phyloP scores from a whole-genome alignment of 2,329 filamentous ascomycete species.

The Paraconiothyrium brasiliense region DNA sequence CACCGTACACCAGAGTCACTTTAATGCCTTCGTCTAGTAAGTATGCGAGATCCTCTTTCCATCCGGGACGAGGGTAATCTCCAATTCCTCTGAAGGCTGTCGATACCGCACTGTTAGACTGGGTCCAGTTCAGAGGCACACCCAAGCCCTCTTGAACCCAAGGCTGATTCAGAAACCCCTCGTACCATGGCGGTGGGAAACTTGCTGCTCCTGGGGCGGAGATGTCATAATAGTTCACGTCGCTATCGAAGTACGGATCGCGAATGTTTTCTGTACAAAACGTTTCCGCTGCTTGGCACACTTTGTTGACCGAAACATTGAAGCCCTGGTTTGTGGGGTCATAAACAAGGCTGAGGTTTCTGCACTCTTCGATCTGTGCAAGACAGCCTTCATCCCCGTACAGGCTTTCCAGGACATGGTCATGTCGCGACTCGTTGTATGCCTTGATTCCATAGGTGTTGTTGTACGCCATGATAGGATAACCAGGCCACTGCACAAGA shows the following conservation, averaged over 20 bases:
- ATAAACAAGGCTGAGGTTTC: conserved; percentile 54
- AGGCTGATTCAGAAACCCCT: conserved; percentile 66
- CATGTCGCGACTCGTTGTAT: conserved; percentile 59
- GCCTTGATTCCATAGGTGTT: conserved; percentile 67
- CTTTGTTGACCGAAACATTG: conserved; percentile 47
- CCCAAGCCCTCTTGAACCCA: conserved; percentile 68
- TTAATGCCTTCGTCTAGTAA: conserved; percentile 61
- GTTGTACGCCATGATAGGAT: conserved; percentile 63
- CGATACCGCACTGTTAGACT: conserved; percentile 52
- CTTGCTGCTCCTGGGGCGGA: conserved; percentile 59
- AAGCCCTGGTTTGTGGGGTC: conserved; percentile 60
- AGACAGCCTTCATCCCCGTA: conserved; percentile 61
- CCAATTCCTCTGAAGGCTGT: conserved; percentile 59
- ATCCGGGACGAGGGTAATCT: conserved; percentile 59
- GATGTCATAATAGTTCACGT: conserved; percentile 67
- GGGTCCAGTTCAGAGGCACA: conserved; percentile 67
- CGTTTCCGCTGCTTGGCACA: conserved; percentile 56
- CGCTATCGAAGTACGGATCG: conserved; percentile 54
- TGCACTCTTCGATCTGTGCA: conserved; percentile 64
- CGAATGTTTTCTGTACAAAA: conserved; percentile 59
- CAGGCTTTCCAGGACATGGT: conserved; percentile 57
- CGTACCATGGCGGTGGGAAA: conserved; percentile 54
- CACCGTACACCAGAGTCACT: conserved; percentile 43
- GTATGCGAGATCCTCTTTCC: conserved; percentile 60
- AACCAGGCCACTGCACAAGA: conserved; percentile 58